Base-by-base conservation (phyloP, 2,329 filamentous ascomycete species). In the Aspergillaceae sp. region DNA sequence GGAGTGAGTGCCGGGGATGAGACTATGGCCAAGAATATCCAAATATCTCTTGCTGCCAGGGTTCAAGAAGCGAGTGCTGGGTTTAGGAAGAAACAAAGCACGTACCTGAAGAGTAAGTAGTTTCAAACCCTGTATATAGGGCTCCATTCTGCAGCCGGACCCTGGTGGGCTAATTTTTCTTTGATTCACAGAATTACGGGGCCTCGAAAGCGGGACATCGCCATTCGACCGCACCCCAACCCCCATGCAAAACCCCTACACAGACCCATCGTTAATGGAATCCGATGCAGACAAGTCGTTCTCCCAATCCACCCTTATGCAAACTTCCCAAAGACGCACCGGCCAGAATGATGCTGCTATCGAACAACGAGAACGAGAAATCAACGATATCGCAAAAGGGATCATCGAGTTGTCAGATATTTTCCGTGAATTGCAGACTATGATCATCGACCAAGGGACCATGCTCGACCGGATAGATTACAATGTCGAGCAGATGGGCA, bases 361-460 rank as follows among this genome's bases (percentile, higher is more conserved):
- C 56, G 80, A 84, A 50, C 92, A 97, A 65, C 86, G 92, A 52
- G 92, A 98, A 69, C 83, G 86, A 36, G 92, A 97, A 67, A 98
- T 98, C 59, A 94, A 94, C 62, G 90, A 96, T 57, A 98, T 98
- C 52, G 92, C 92, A 2, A 90, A 96, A 64, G 91, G 92, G 48
- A 97, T 98, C 67, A 97, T 98, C 60, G 91, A 97, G 63, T 74
- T 98, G 5, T 87, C 91, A 3, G 92, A 96, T 64, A 87, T 98
- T 43, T 98, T 98, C 73, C 87, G 94, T 51, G 92, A 98, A 60
- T 74, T 98, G 29, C 92, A 98, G 68, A 84, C 77, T 41, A 97
- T 98, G 90, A 88, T 94, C 56, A 90, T 94, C 54, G 86, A 92
- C 62, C 86, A 92, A 66, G 88, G 88, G 44, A 92, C 87, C 9